Evolutionary conservation across 1,139 yeast species (phyloP), one percentile per base, ranked within the genome.

Genomic region (Protomyces gravidus): DNA sequence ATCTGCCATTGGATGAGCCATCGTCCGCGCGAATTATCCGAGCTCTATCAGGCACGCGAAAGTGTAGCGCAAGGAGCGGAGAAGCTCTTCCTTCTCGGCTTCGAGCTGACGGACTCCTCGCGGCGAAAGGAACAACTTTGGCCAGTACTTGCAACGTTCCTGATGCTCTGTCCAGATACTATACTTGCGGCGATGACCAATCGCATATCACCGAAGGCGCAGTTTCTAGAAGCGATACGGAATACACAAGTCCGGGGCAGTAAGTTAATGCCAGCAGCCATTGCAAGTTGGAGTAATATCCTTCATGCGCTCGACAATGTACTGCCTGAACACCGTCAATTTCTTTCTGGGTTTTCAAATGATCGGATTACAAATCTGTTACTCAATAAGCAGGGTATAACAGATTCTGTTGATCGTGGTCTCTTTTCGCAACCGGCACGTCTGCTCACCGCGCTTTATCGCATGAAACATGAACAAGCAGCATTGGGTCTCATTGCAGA

Each of bases 261-360:
- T 23, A 36, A 36, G 42, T 23, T 36, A 3, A 19, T 36, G 19
- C 42, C 42, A 15, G 42, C 42, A 15, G 42, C 42, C 21, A 36
- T 36, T 15, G 42, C 42, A 17, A 36, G 42, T 36, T 36, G 42
- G 42, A 36, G 23, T 4, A 36, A 36, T n/a, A 36, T 36, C 17
- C 42, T 36, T 5, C 42, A 36, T 36, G 42, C 42, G 21, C 42
- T 36, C 42, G 42, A 36, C 9, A 36, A 36, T 36, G 42, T 36
- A 9, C 42, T 19, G 11, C 19, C 19, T 11, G 42, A 36, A 7
- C 42, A 36, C 9, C 42, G 42, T n/a, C 42, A 36, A 11, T 36
- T 36, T 17, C 21, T 36, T 7, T 36, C 42, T 4, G 42, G 42
- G 3, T 36, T 36, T 17, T 36, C 42, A 4, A 36, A 36, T 36